Conservation (phyloP, 2,329 filamentous ascomycete species). For the Calonectria henricotiae region DNA sequence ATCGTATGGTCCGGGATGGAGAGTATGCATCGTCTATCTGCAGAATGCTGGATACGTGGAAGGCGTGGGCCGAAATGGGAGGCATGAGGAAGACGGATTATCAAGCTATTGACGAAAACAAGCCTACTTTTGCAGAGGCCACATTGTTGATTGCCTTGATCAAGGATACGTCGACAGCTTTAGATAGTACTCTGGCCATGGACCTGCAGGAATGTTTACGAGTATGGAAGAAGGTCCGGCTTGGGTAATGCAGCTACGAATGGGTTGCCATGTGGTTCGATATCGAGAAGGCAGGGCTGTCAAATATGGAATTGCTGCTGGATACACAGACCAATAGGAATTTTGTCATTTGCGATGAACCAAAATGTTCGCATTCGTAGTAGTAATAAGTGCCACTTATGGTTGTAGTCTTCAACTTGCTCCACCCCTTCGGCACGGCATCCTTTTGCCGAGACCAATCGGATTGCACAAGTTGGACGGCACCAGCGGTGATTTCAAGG, state of each 20-base stretch:
- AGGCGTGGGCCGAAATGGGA: conserved; percentile 70
- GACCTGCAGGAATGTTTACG: conserved; percentile 71
- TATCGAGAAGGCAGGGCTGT: background rate
- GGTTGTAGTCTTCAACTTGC: conserved; percentile 2
- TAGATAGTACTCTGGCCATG: conserved; percentile 66
- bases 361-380: background rate
- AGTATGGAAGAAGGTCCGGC: conserved; percentile 69
- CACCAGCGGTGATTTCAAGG: conserved; percentile 13
- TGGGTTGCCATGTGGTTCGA: background rate
- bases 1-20: conserved; percentile 69
- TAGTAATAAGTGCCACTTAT: background rate
- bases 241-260: conserved; percentile 58
- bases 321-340: background rate
- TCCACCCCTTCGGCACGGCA: conserved; percentile 20
- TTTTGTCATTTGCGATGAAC: background rate
- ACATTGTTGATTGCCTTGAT: conserved; percentile 67
- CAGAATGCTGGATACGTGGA: conserved; percentile 68
- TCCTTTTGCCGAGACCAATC: conserved; percentile 20
- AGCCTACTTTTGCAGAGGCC: conserved; percentile 65
- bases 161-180: conserved; percentile 62
- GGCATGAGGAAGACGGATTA: conserved; percentile 68
- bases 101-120: conserved; percentile 58
- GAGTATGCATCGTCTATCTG: conserved; percentile 62
- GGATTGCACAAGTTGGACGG: background rate
- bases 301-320: background rate